Evolutionary conservation across 2,329 filamentous ascomycete species (phyloP).

Genomic region (Dothideomycetidae sp.): DNA sequence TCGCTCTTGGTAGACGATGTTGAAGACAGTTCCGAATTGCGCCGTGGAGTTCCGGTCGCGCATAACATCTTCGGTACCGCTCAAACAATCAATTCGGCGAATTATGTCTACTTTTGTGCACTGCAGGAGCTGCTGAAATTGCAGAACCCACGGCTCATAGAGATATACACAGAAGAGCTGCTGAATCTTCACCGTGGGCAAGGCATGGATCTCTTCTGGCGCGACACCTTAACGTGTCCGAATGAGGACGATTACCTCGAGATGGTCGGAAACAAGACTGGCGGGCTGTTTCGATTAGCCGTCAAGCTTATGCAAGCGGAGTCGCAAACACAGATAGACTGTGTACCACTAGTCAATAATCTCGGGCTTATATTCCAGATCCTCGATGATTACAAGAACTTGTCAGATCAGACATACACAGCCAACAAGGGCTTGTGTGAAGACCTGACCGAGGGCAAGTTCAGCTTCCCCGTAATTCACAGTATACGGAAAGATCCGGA

Average conservation of each 20-base stretch:
- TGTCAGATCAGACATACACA: conserved; percentile 50
- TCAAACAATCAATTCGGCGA: conserved; percentile 82
- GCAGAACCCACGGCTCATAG: conserved; percentile 50
- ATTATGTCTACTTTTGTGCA: conserved; percentile 76
- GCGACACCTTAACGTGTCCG: conserved; percentile 69
- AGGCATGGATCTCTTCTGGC: conserved; percentile 85
- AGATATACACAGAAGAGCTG: conserved; percentile 68
- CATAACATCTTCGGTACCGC: conserved; percentile 74
- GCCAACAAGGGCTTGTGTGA: conserved; percentile 89
- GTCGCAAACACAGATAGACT: conserved; percentile 43
- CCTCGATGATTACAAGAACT: conserved; percentile 85
- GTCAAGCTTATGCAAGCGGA: conserved; percentile 83
- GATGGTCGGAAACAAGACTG: conserved; percentile 87
- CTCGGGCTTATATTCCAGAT: conserved; percentile 83
- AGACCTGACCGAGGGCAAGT: conserved; percentile 93
- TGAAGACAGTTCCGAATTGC: conserved; percentile 63
- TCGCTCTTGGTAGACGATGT: conserved; percentile 79
- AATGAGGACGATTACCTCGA: conserved; percentile 84
- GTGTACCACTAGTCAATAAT: conserved; percentile 69
- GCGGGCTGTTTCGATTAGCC: conserved; percentile 69
- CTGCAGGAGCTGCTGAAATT: conserved; percentile 61
- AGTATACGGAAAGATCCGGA: conserved; percentile 63
- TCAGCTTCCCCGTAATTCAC: conserved; percentile 91
- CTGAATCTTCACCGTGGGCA: conserved; percentile 75
- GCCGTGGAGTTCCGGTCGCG: conserved; percentile 67